phyloP scores from a whole-genome alignment of 2,329 filamentous ascomycete genomes.

The Penicillium occitanis region DNA sequence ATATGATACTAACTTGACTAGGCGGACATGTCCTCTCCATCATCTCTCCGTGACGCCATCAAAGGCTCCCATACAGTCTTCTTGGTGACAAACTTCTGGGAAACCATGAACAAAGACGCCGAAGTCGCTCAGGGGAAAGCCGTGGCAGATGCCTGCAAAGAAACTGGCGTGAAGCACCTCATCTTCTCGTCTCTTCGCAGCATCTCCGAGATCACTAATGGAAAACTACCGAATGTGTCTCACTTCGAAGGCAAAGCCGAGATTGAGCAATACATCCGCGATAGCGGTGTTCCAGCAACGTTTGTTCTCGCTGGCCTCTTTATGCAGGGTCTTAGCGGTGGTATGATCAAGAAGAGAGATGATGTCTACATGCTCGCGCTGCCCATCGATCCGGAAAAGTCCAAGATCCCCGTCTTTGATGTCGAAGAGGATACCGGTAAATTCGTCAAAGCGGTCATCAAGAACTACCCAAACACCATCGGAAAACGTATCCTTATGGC shows the following conservation, averaged over 20 bases:
- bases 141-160: conserved; percentile 33
- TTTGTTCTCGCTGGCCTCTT: conserved; percentile 22
- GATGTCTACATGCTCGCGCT: conserved; percentile 20
- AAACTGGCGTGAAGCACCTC: conserved; percentile 29
- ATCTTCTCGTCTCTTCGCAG: conserved; percentile 24
- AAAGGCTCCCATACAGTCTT: conserved; percentile 51
- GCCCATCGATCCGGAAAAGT: conserved; percentile 20
- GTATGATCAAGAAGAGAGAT: conserved; percentile 10
- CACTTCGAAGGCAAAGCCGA: conserved; percentile 59
- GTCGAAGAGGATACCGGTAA: conserved; percentile 22
- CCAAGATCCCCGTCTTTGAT: conserved; percentile 22
- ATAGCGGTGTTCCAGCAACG: conserved; percentile 26
- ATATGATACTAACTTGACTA: conserved; percentile 18
- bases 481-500: conserved; percentile 49
- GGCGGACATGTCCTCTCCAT: conserved; percentile 17
- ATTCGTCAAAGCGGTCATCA: conserved; percentile 33
- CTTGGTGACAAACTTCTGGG: conserved; percentile 44
- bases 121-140: conserved; percentile 30
- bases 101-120: conserved; percentile 27
- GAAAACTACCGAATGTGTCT: conserved; percentile 33
- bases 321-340: conserved; percentile 25
- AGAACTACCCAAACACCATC: conserved; percentile 36
- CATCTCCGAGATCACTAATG: conserved; percentile 27
- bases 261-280: conserved; percentile 53
- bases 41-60: conserved; percentile 47